Percentiles rank a stretch among this genome's conserved stretches.
Evolutionary conservation across 2,329 filamentous ascomycete genomes (phyloP).

Genomic region (Apiospora sp.): DNA sequence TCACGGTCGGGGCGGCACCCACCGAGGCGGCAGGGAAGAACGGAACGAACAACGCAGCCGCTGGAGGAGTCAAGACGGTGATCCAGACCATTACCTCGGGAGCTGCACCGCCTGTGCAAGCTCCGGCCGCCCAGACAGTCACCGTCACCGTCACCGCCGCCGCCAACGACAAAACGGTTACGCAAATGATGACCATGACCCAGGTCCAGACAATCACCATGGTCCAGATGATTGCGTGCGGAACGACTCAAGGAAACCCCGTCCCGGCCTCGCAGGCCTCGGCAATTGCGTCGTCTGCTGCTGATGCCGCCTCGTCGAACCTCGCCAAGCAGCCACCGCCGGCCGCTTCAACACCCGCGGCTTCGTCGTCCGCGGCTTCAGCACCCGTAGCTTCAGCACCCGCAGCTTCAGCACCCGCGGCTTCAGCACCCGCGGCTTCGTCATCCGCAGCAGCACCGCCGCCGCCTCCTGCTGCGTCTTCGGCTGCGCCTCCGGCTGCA

Average conservation of each 20-base stretch:
- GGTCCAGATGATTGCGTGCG: constrained; percentile 42
- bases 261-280: constrained; percentile 36
- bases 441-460: constrained; percentile 14
- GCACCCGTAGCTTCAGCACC: no score
- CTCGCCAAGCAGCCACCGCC: constrained; percentile 28
- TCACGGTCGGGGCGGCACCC: constrained; percentile 28
- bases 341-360: constrained; percentile 25
- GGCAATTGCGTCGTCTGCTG: constrained; percentile 38
- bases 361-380: constrained; percentile 27
- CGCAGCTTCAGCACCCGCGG: neutral
- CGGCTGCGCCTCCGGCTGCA: neutral
- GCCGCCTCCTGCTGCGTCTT: neutral
- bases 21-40: constrained; percentile 12
- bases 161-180: constrained; percentile 21
- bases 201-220: constrained; percentile 38
- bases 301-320: constrained; percentile 33
- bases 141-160: constrained; percentile 25
- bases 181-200: constrained; percentile 31
- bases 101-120: neutral
- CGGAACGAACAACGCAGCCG: constrained; percentile 10
- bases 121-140: neutral
- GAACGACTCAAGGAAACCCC: constrained; percentile 32
- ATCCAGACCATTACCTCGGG: constrained; percentile 17
- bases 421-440: neutral
- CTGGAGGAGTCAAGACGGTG: constrained; percentile 13